A percentile compares a stretch with the other conserved stretches of the same genome.
Evolutionary conservation across 768 basidiomycete species (phyloP).

Genomic region (Boletus vinaceobasis): DNA sequence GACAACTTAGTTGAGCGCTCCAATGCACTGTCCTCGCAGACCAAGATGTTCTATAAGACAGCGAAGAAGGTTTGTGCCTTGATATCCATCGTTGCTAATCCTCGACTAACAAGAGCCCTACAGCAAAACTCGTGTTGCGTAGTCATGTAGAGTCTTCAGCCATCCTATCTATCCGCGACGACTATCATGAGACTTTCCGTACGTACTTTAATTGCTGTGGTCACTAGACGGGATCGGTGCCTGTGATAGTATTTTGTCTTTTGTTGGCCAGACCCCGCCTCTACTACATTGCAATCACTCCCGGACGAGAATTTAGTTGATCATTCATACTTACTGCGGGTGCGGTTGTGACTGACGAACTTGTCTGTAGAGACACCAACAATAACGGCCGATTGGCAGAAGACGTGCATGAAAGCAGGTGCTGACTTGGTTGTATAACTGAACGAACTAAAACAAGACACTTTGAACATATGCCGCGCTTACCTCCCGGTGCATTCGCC

Average conservation of each 20-base stretch:
- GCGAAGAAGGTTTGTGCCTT: slow-evolving; percentile 82
- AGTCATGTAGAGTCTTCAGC: slow-evolving; percentile 56
- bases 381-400: neutral
- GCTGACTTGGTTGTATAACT: neutral
- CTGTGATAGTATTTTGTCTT: slow-evolving; percentile 6
- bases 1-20: slow-evolving; percentile 95
- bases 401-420: neutral
- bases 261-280: neutral
- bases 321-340: neutral
- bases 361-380: neutral
- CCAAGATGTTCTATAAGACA: slow-evolving; percentile 99
- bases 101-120: slow-evolving; percentile 7
- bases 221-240: slow-evolving; percentile 4
- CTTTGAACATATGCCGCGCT: neutral
- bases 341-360: neutral
- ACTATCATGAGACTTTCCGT: slow-evolving; percentile 19
- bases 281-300: neutral
- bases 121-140: slow-evolving; percentile 97
- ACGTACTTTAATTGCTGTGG: slow-evolving; percentile 16
- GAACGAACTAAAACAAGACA: neutral
- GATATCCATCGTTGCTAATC: neutral
- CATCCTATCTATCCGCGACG: slow-evolving; percentile 12
- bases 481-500: no score
- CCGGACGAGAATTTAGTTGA: slow-evolving; percentile 1
- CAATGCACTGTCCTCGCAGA: slow-evolving; percentile 80